Evolutionary conservation across 139 green algal genomes (phyloP).

Genomic region (Chlamydomonas eustigma): DNA sequence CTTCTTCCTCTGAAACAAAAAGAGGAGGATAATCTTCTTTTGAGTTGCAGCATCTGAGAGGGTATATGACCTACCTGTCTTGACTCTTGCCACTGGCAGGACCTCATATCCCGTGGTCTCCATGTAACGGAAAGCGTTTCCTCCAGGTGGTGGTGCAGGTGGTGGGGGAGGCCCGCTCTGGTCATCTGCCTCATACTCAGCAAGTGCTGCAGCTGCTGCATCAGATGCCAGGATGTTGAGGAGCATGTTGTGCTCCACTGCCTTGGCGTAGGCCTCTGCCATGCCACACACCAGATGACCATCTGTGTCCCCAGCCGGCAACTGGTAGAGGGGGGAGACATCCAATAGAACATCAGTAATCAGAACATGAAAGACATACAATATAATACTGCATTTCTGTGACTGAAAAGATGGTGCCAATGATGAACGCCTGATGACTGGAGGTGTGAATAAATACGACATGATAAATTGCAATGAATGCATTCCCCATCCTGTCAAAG

Average conservation of each 20-base stretch:
- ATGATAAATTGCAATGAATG: too few species aligned
- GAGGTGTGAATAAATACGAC: too few species aligned
- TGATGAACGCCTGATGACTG: too few species aligned
- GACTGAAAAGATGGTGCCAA: too few species aligned
- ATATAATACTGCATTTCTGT: too few species aligned
- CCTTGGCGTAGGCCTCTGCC: constrained; percentile 37
- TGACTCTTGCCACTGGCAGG: constrained; percentile 30
- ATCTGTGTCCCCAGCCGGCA: constrained; percentile 18
- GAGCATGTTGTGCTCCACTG: constrained; percentile 35
- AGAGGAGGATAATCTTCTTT: too few species aligned
- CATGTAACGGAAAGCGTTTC: constrained; percentile 3
- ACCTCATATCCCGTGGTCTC: constrained; percentile 24
- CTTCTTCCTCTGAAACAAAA: too few species aligned
- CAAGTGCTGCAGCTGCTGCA: not conserved
- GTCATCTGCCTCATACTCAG: not conserved
- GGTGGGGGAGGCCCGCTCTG: not conserved
- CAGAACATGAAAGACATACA: too few species aligned
- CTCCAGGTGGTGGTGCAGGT: not conserved
- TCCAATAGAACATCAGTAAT: too few species aligned
- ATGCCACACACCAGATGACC: constrained; percentile 30
- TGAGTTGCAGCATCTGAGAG: too few species aligned
- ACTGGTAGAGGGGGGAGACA: not conserved
- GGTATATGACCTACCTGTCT: constrained; percentile 5
- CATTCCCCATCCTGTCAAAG: too few species aligned
- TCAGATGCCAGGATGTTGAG: not conserved